A percentile compares a stretch with the other conserved stretches of the same genome.
Evolutionary conservation across 1,139 yeast species (phyloP).

Genomic region (Protomyces lactucae-debilis): DNA sequence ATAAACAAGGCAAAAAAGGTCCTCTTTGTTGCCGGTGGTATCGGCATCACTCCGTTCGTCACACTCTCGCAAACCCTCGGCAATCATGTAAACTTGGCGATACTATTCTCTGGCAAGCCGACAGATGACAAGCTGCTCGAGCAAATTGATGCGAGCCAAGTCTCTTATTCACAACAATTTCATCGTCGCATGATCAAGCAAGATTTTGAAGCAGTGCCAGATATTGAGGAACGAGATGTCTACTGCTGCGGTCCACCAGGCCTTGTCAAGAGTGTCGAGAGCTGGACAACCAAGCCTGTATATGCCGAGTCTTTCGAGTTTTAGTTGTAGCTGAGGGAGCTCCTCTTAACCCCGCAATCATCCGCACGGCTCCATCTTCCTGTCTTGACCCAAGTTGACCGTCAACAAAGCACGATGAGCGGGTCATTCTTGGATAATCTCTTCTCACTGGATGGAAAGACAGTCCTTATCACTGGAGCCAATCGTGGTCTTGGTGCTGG

Average conservation of each 20-base stretch:
- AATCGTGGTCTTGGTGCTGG: slow-evolving; percentile 46
- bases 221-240: background rate
- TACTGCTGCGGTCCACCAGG: background rate
- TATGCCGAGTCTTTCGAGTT: background rate
- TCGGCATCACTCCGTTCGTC: background rate
- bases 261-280: background rate
- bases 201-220: background rate
- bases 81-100: background rate
- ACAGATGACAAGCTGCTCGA: background rate
- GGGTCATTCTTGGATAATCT: background rate
- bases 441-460: slow-evolving; percentile 40
- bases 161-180: background rate
- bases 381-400: no score
- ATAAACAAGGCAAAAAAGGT: background rate
- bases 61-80: background rate
- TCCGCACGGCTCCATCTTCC: background rate
- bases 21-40: background rate
- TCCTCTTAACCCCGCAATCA: slow-evolving; percentile 1
- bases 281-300: background rate
- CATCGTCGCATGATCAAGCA: background rate
- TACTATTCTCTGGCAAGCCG: background rate
- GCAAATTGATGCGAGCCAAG: background rate
- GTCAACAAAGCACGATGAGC: background rate
- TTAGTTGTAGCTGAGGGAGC: background rate
- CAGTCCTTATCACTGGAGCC: slow-evolving; percentile 46